These are phyloP conservation scores for Lichina pygmaea DNA, from an alignment of 495 filamentous ascomycete genomes.

Conservation along the genomic window DNA sequence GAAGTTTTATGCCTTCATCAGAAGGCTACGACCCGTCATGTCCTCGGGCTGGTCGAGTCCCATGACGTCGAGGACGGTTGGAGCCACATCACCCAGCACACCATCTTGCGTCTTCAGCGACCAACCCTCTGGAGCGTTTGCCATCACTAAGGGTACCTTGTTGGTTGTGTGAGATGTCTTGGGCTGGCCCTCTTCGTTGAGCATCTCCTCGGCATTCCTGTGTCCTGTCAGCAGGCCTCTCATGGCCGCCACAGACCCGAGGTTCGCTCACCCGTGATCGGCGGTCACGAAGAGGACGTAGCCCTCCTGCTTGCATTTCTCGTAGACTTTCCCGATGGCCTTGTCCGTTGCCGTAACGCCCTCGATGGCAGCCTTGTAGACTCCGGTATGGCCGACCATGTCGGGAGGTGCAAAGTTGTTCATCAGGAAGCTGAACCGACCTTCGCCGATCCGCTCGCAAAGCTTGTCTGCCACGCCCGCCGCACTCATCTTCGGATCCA, in stretches of 20 bases:
- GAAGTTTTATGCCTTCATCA: slow-evolving; percentile 37
- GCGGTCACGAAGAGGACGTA: slow-evolving; percentile 86
- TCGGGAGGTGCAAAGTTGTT: slow-evolving; percentile 99
- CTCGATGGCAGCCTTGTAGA: slow-evolving; percentile 83
- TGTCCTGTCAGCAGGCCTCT: not conserved
- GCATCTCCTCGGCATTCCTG: slow-evolving; percentile 94
- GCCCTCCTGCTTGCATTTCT: slow-evolving; percentile 73
- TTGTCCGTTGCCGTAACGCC: slow-evolving; percentile 67
- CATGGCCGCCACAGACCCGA: not conserved
- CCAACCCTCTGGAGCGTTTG: slow-evolving; percentile 78
- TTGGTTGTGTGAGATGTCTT: slow-evolving; percentile 97
- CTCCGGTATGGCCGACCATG: slow-evolving; percentile 97
- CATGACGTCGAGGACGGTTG: slow-evolving; percentile 74
- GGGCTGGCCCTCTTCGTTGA: slow-evolving; percentile 76
- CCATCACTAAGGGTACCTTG: slow-evolving; percentile 94
- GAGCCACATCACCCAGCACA: slow-evolving; percentile 87
- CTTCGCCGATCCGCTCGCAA: slow-evolving; percentile 50
- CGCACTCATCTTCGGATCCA: slow-evolving; percentile 90
- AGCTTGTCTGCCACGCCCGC: slow-evolving; percentile 68
- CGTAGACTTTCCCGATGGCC: slow-evolving; percentile 75
- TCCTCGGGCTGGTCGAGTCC: slow-evolving; percentile 69
- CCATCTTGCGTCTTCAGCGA: slow-evolving; percentile 61
- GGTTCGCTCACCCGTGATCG: slow-evolving; percentile 51
- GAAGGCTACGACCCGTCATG: slow-evolving; percentile 67
- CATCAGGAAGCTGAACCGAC: slow-evolving; percentile 85